Conservation (phyloP, 225 moss, liverwort and hornwort species). For the Rhytidiadelphus loreus region DNA sequence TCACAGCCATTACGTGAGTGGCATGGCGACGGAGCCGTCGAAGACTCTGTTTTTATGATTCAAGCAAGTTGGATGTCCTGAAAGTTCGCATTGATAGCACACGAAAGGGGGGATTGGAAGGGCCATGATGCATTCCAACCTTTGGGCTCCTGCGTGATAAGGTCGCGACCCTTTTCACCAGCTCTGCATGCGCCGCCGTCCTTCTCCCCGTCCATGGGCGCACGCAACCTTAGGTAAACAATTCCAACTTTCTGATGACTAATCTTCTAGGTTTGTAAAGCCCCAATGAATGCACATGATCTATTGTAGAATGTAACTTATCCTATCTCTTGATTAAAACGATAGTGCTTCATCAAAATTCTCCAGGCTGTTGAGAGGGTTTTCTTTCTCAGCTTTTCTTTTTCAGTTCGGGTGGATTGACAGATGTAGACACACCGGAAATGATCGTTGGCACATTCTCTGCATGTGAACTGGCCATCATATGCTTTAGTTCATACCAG, state of each 20-base stretch:
- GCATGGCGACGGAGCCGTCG: neutral
- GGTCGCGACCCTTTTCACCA: constrained; percentile 30
- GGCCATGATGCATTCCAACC: constrained; percentile 26
- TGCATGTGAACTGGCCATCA: constrained; percentile 10
- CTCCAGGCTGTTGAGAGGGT: neutral
- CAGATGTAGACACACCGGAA: neutral
- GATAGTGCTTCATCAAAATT: neutral
- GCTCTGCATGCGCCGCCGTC: constrained; percentile 16
- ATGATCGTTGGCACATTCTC: constrained; percentile 15
- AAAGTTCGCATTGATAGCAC: neutral
- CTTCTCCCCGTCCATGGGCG: neutral
- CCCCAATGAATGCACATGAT: neutral
- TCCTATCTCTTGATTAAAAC: neutral
- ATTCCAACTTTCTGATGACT: neutral
- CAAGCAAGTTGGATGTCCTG: neutral
- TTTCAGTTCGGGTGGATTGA: neutral
- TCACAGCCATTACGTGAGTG: neutral
- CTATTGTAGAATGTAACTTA: neutral
- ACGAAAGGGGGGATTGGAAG: constrained; percentile 18
- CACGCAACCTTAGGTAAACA: constrained; percentile 3
- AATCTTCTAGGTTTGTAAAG: constrained; percentile 3
- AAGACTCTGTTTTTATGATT: neutral
- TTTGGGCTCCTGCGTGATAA: constrained; percentile 29
- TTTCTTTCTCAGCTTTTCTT: neutral
- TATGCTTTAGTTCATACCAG: constrained; percentile 12